Evolutionary conservation across 2,329 filamentous ascomycete genomes (phyloP).

Genomic region (Scleromitrula shiraiana): DNA sequence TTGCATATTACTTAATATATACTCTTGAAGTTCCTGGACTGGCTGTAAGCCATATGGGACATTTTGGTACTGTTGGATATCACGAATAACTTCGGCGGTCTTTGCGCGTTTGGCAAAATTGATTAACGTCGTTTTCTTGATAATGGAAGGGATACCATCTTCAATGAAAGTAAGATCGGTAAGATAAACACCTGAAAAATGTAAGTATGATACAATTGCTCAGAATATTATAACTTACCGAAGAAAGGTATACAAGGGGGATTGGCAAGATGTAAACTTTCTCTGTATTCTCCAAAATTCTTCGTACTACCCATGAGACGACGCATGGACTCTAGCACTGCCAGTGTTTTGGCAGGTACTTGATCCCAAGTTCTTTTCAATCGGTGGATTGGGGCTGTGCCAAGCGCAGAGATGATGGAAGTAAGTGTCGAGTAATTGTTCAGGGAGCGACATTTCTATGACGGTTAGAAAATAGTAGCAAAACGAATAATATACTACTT

Average conservation of each 20-base stretch:
- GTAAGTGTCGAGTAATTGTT: constrained; percentile 98
- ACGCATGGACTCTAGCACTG: constrained; percentile 81
- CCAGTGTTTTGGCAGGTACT: constrained; percentile 76
- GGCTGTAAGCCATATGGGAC: constrained; percentile 89
- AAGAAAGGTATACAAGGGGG: constrained; percentile 98
- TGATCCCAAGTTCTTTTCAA: constrained; percentile 91
- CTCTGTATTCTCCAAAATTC: constrained; percentile 96
- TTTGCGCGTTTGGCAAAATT: constrained; percentile 98
- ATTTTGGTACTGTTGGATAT: constrained; percentile 98
- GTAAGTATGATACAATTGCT: constrained; percentile 10
- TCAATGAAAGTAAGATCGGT: constrained; percentile 98
- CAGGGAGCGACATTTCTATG: constrained; percentile 79
- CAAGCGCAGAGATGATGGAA: constrained; percentile 92
- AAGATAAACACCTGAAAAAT: constrained; percentile 73
- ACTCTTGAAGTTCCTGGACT: constrained; percentile 88
- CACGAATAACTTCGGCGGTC: constrained; percentile 94
- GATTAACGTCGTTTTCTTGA: constrained; percentile 94
- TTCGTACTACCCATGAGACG: constrained; percentile 94
- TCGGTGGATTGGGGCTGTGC: constrained; percentile 89
- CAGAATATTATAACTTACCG: constrained; percentile 47
- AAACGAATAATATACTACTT: no score
- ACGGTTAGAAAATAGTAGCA: constrained; percentile 25
- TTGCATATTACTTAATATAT: constrained; percentile 94
- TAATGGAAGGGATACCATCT: constrained; percentile 91
- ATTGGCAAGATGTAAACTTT: constrained; percentile 84